Evolutionary conservation across 768 basidiomycete species (phyloP).

Genomic region (Mycena kentingensis): DNA sequence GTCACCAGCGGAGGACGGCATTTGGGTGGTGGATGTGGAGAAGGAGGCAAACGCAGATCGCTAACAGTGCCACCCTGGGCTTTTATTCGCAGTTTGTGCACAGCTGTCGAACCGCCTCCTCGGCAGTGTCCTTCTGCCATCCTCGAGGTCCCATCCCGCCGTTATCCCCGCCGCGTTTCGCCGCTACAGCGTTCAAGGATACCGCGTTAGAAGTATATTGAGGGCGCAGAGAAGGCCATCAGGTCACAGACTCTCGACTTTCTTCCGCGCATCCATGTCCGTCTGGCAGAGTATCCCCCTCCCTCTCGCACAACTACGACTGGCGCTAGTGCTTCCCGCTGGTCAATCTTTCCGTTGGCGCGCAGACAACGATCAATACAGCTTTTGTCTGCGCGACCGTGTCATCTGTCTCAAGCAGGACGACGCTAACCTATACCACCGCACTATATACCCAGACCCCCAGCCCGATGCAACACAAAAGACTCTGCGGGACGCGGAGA

Average conservation of each 20-base stretch:
- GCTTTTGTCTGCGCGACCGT: slow-evolving; percentile 77
- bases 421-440: slow-evolving; percentile 66
- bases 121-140: too few species aligned
- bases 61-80: too few species aligned
- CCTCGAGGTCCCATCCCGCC: too few species aligned
- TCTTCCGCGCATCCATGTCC: slow-evolving; percentile 23
- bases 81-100: too few species aligned
- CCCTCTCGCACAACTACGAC: slow-evolving; percentile 68
- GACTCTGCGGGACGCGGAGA: slow-evolving; percentile 56
- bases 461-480: slow-evolving; percentile 37
- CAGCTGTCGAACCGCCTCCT: too few species aligned
- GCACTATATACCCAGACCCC: slow-evolving; percentile 61
- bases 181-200: too few species aligned
- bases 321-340: slow-evolving; percentile 75
- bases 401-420: slow-evolving; percentile 83
- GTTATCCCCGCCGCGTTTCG: too few species aligned
- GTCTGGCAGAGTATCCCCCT: slow-evolving; percentile 62
- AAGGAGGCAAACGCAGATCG: too few species aligned
- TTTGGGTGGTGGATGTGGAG: too few species aligned
- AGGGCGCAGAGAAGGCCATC: too few species aligned
- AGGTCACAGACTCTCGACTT: not conserved
- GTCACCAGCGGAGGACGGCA: too few species aligned
- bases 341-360: slow-evolving; percentile 88
- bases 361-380: slow-evolving; percentile 61
- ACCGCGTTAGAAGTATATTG: too few species aligned